A percentile compares a stretch with the other conserved stretches of the same genome.
Evolutionary conservation across 176 grass and related monocot species (phyloP).

Genomic region (Secale cereale): DNA sequence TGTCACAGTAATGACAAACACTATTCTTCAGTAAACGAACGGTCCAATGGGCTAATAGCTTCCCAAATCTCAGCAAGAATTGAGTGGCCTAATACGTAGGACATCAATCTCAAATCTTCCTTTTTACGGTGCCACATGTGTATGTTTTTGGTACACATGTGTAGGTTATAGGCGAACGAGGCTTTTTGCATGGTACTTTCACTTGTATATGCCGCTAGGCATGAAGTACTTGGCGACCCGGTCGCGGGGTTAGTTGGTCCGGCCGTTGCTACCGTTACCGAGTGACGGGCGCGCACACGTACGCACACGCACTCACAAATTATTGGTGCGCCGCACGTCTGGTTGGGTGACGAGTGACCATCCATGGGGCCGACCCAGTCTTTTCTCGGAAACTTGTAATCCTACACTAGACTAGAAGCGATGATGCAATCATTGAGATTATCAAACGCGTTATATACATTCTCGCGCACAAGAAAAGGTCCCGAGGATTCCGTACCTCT

Average conservation of each 20-base stretch:
- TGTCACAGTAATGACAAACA: neutral
- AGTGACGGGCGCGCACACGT: conserved; percentile 10
- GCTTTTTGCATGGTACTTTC: too few relatives aligned
- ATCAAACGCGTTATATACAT: conserved; percentile 1
- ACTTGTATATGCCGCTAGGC: too few relatives aligned
- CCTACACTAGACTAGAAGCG: neutral
- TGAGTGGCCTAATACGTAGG: neutral
- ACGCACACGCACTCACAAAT: neutral
- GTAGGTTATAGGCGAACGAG: too few relatives aligned
- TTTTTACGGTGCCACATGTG: neutral
- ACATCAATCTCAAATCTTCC: too few relatives aligned
- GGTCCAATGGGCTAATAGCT: neutral
- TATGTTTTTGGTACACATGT: too few relatives aligned
- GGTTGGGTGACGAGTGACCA: conserved; percentile 3
- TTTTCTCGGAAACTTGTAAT: neutral
- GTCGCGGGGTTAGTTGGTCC: neutral
- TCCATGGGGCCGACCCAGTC: neutral
- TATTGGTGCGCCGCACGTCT: conserved; percentile 45
- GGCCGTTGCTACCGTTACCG: conserved; percentile 32
- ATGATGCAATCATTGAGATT: conserved; percentile 23
- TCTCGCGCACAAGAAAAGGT: conserved; percentile 10
- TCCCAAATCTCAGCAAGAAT: neutral
- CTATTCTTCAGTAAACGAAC: neutral
- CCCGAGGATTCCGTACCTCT: neutral
- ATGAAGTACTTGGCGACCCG: neutral